Evolutionary conservation across 805 yeast genomes (phyloP), one percentile per base, ranked within the genome.

Genomic region (Wickerhamomyces chambardii): DNA sequence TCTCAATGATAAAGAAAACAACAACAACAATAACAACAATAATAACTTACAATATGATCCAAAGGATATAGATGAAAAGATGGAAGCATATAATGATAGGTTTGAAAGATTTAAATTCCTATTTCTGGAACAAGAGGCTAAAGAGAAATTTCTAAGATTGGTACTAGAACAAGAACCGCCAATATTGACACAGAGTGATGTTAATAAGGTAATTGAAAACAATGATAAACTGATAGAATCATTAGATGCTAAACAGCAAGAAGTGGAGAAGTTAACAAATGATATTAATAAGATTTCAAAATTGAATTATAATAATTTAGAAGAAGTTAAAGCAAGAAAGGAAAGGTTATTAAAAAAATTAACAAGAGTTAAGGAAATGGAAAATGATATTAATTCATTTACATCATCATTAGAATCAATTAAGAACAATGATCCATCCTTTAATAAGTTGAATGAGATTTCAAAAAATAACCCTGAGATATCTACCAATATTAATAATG

Each of bases 71-170:
- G 53, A 55, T 16, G 61, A 58, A 1, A 64, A 66, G n/a, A 51
- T 68, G 8, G 37, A 48, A 15, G 45, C 50, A 29, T 63, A 63
- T 37, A 60, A 62, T 38, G 64, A 64, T 41, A 48, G 67, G 18
- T 70, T 72, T 39, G 66, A 70, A 15, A 68, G 78, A 38, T 58
- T 80, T 29, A 76, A 78, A 45, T 78, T 78, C 41, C 69, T 77
- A 37, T 82, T 76, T 48, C 51, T 79, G 29, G 90, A 82, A 50
- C 83, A 79, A 46, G 87, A 79, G 42, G 69, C 86, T 4, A 72
- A 82, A 41, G 84, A 79, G 43, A 70, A 73, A 51, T 81, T 82
- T 53, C 56, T 82, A 27, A 56, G 82, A 27, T 59, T 63, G 19
- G 56, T 81, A 9, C 58, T 74, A 11, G 61, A 35, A 51, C 55